Base-by-base conservation (phyloP, 768 basidiomycete genomes). In the Pleurotus djamor region DNA sequence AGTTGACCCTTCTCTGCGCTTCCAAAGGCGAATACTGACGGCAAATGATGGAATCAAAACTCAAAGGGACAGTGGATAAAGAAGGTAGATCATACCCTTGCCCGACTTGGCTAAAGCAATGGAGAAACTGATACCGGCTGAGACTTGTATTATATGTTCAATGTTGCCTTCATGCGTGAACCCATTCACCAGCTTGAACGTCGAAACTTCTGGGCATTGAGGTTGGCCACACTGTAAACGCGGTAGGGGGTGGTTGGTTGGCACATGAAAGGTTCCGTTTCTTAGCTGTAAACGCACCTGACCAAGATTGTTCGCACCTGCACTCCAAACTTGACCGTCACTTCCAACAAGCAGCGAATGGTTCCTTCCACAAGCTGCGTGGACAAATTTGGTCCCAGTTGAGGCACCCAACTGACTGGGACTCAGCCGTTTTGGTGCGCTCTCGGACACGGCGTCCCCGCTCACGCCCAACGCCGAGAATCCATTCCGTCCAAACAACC, bases 1-100 rank as follows among this genome's bases (percentile, higher is more conserved):
- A 98, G 78, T 64, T 97, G 96, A 1, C 96, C 96, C 60, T 92
- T 87, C 72, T 97, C 95, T 17, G 87, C 92, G 52, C 92, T 95
- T 36, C 96, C 96, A 63, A 94, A 89, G 1, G 93, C 82, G 66
- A 89, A 98, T 2, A 96, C 93, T 91, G 64, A 34, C 4, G 32
- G 35, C 32, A 13, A 59, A 16, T 38, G 8, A 34, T n/a, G 12
- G 28, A 58, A 48, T 14, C 48, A 37, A 38, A 33, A 57, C 50
- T 8, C 13, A 28, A 13, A 50, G 10, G 6, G 21, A 52, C 2
- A n/a, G n/a, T n/a, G n/a, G n/a, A n/a, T 9, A n/a, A 13, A 32
- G 37, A 17, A 41, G 43, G 38, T n/a, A 41, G 45, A 69, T 28
- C 79, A 52, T 62, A 87, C 92, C 86, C 79, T 86, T 88, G 21